A percentile compares a stretch with the other conserved stretches of the same genome.
Evolutionary conservation across 2,329 filamentous ascomycete genomes (phyloP).

Genomic region (Colletotrichum salicis): DNA sequence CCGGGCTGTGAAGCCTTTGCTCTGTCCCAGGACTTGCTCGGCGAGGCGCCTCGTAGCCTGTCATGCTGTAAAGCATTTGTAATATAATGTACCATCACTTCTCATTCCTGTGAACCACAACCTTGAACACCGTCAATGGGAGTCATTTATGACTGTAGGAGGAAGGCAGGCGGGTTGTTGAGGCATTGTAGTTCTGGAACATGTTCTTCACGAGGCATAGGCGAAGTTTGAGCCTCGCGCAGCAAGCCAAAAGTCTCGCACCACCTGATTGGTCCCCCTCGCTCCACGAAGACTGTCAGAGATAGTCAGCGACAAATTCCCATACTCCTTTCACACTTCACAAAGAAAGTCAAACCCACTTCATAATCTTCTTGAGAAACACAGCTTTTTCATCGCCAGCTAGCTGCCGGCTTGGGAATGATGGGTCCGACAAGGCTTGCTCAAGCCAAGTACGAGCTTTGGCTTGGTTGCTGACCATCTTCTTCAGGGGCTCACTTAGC

Average conservation of each 20-base stretch:
- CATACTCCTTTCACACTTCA: neutral
- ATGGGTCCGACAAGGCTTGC: constrained; percentile 63
- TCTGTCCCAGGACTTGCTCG: neutral
- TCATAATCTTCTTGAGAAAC: constrained; percentile 75
- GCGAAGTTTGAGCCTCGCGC: constrained; percentile 71
- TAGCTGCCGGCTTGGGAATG: constrained; percentile 70
- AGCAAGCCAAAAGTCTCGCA: constrained; percentile 78
- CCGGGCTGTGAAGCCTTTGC: constrained; percentile 54
- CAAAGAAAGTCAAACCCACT: constrained; percentile 52
- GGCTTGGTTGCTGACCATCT: constrained; percentile 67
- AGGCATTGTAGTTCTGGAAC: neutral
- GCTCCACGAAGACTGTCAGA: constrained; percentile 68
- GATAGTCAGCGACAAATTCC: constrained; percentile 1
- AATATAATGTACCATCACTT: neutral
- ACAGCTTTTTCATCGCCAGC: constrained; percentile 67
- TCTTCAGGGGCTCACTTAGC: constrained; percentile 77
- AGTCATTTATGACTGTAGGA: neutral
- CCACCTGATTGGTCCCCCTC: constrained; percentile 71
- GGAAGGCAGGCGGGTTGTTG: neutral
- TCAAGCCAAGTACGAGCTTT: constrained; percentile 72
- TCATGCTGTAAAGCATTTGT: neutral
- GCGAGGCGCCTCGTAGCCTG: neutral
- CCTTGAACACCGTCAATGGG: neutral
- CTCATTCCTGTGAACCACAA: neutral
- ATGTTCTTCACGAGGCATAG: constrained; percentile 62